A percentile compares a stretch with the other conserved stretches of the same genome.
These are phyloP conservation scores for Botrytis porri DNA, from an alignment of 2,329 filamentous ascomycete species.

Conservation along the genomic window DNA sequence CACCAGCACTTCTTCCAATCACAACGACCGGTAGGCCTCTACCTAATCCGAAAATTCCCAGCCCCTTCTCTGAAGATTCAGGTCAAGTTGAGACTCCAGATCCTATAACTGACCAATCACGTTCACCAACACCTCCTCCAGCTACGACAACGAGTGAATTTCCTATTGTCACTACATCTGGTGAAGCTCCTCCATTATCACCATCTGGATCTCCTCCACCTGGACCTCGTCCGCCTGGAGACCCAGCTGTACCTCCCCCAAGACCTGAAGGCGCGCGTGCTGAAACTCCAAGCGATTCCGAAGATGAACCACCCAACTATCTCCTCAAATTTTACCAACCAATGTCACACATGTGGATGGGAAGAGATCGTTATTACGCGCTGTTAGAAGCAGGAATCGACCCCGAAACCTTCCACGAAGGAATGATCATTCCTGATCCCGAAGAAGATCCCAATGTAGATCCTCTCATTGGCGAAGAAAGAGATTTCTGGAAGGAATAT, in stretches of 20 bases:
- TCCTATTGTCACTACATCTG: not conserved
- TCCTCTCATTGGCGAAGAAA: not conserved
- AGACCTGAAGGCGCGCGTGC: not conserved
- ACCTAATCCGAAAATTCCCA: not conserved
- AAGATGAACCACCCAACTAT: not conserved
- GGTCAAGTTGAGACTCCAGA: not conserved
- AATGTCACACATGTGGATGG: constrained; percentile 13
- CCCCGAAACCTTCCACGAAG: constrained; percentile 7
- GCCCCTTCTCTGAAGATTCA: too few relatives aligned
- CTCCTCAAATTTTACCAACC: constrained; percentile 11
- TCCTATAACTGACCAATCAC: not conserved
- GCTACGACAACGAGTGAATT: not conserved
- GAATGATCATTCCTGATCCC: not conserved
- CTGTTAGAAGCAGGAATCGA: constrained; percentile 9
- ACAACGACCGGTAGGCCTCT: not conserved
- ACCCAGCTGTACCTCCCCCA: not conserved
- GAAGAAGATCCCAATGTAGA: constrained; percentile 1
- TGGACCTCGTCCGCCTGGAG: not conserved
- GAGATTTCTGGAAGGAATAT: not conserved
- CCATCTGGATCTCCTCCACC: not conserved
- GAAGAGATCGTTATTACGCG: constrained; percentile 1
- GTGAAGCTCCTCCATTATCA: not conserved
- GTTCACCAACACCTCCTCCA: not conserved
- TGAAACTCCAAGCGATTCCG: not conserved
- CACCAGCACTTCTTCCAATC: not conserved